Conservation (phyloP, 306 rosid genomes). For the Prunus dulcis region DNA sequence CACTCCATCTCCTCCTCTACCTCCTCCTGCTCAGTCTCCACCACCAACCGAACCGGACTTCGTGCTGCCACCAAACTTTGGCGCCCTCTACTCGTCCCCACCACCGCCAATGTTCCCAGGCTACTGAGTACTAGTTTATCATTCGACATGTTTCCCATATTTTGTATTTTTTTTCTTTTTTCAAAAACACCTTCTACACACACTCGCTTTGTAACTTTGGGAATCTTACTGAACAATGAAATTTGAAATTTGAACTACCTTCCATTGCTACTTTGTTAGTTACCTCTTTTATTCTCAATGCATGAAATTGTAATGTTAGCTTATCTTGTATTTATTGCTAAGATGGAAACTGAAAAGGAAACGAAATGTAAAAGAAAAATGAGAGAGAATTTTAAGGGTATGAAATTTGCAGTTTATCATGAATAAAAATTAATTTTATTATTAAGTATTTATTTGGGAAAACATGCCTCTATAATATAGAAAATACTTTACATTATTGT, state of each 20-base stretch:
- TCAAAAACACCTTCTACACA: background rate
- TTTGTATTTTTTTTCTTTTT: background rate
- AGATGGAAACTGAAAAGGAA: too few species aligned
- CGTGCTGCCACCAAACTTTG: constrained; percentile 42
- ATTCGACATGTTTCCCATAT: background rate
- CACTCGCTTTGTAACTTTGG: background rate
- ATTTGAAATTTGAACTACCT: background rate
- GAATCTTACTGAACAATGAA: background rate
- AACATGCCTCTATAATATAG: too few species aligned
- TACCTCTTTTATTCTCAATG: background rate
- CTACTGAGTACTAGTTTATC: constrained; percentile 30
- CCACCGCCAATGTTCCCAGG: constrained; percentile 66
- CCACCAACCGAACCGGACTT: constrained; percentile 15
- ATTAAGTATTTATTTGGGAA: background rate
- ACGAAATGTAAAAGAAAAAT: background rate
- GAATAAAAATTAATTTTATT: background rate
- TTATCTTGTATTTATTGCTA: background rate
- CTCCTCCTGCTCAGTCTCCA: background rate
- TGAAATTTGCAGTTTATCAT: background rate
- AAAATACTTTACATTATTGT: too few species aligned
- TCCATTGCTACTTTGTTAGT: background rate
- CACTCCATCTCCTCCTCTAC: background rate
- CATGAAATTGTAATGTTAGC: too few species aligned
- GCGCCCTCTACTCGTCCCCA: constrained; percentile 51
- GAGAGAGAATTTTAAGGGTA: background rate